phyloP scores from a whole-genome alignment of 257 asterid species.

The Capsicum pubescens region DNA sequence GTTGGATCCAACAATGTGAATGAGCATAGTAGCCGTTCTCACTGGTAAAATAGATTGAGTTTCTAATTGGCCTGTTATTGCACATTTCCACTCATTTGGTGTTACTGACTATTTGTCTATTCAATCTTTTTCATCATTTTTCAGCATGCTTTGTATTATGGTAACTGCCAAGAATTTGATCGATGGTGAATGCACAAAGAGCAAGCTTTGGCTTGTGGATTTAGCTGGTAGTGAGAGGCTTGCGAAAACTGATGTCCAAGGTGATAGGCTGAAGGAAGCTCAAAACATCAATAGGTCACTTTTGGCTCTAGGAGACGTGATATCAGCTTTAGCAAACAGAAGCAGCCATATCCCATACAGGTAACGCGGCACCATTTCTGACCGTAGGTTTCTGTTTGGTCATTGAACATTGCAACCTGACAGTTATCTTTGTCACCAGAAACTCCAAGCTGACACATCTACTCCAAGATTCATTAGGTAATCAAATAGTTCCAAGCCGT shows the following conservation, averaged over 20 bases:
- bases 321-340: slow-evolving; percentile 93
- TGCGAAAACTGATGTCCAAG: slow-evolving; percentile 94
- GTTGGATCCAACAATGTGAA: slow-evolving; percentile 96
- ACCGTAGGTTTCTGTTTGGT: neutral
- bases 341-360: slow-evolving; percentile 97
- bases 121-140: slow-evolving; percentile 11
- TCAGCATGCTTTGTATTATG: slow-evolving; percentile 90
- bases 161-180: slow-evolving; percentile 80
- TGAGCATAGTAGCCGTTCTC: slow-evolving; percentile 99
- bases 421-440: slow-evolving; percentile 43
- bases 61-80: slow-evolving; percentile 5
- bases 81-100: neutral
- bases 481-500: neutral
- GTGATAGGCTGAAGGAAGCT: slow-evolving; percentile 98
- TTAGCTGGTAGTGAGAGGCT: slow-evolving; percentile 99
- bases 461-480: slow-evolving; percentile 96
- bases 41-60: slow-evolving; percentile 62
- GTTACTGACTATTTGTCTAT: neutral
- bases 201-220: slow-evolving; percentile 99
- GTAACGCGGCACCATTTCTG: slow-evolving; percentile 36
- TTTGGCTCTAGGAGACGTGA: slow-evolving; percentile 98
- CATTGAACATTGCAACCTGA: neutral
- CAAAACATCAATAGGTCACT: slow-evolving; percentile 96
- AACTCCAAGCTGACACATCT: slow-evolving; percentile 95
- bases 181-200: slow-evolving; percentile 79